Base-by-base conservation (phyloP, 305 asterid genomes). In the Fraxinus ornus region DNA sequence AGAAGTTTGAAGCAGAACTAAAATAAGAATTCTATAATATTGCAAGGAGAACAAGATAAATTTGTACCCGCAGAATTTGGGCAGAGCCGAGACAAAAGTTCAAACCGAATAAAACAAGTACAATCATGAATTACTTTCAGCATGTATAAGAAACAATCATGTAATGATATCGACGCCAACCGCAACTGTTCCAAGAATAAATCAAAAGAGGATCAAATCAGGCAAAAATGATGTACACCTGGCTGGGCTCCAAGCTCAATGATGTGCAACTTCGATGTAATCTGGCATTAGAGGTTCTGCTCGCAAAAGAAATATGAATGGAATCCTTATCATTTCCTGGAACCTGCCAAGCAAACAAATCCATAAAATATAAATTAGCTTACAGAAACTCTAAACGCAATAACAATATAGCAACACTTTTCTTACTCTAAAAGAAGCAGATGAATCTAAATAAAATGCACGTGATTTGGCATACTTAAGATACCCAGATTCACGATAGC, bases 171-270 rank as follows among this genome's bases (percentile, higher is more conserved):
- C 72, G 57, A 76, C 12, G 8, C 32, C 26, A 52, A 9, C 7
- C 0, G 4, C 68, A n/a, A n/a, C 22, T 62, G 17, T 77, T 26
- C 26, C 71, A 21, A 33, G 21, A 77, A 77, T 55, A 49, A 77
- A 52, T 22, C 13, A 35, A 28, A 77, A 52, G 39, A 55, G 78
- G 75, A 49, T 55, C 41, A 19, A 78, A 79, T 44, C 79, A 19
- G 49, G 15, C 12, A 55, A 71, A 66, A 62, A n/a, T n/a, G 32
- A 80, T 49, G 32, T 13, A 32, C 78, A 97, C 99, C 98, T 92
- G 96, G 94, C 89, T 93, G 98, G 78, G 98, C 99, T 87, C 99
- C 99, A 80, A 94, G 97, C 93, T 97, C 99, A 82, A 97, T 97
- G 81, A 94, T 88, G 86, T 93, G 99, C 93, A 97, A 90, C 89